Percentiles rank a stretch among this genome's conserved stretches.
These are phyloP conservation scores for Solanum commersonii DNA, from an alignment of 257 asterid genomes.

Conservation along the genomic window DNA sequence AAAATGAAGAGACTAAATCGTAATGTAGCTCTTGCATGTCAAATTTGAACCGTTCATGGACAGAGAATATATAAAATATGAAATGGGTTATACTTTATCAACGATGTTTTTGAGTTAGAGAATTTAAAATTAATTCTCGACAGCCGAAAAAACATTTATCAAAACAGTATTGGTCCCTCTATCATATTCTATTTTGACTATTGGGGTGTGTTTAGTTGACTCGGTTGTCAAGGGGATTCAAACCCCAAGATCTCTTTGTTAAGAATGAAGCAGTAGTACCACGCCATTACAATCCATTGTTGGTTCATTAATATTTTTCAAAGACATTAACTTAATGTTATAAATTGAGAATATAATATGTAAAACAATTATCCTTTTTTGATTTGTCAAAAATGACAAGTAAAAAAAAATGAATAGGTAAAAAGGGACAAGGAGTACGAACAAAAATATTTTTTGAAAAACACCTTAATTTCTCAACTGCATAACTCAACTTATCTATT, in stretches of 20 bases:
- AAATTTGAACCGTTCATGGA: neutral
- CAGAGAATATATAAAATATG: neutral
- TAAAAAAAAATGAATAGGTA: too few relatives aligned
- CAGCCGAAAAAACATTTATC: neutral
- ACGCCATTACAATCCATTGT: too few relatives aligned
- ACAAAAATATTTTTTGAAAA: neutral
- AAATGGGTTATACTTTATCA: neutral
- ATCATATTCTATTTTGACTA: neutral
- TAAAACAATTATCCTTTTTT: too few relatives aligned
- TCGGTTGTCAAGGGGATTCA: fast-evolving
- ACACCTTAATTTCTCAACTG: neutral
- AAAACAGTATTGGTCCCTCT: neutral
- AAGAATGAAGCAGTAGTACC: too few relatives aligned
- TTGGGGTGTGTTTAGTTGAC: neutral
- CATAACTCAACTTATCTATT: neutral
- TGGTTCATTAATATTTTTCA: too few relatives aligned
- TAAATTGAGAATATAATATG: too few relatives aligned
- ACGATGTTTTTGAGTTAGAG: too few relatives aligned
- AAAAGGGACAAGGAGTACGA: neutral
- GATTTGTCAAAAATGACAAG: too few relatives aligned
- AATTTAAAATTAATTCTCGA: neutral
- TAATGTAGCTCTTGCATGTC: neutral
- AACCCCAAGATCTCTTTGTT: too few relatives aligned
- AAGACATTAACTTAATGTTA: neutral
- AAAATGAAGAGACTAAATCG: neutral